Percentiles rank a stretch among this genome's conserved stretches.
Evolutionary conservation across 2,329 filamentous ascomycete genomes (phyloP).

Genomic region (Chaetomium globosum): DNA sequence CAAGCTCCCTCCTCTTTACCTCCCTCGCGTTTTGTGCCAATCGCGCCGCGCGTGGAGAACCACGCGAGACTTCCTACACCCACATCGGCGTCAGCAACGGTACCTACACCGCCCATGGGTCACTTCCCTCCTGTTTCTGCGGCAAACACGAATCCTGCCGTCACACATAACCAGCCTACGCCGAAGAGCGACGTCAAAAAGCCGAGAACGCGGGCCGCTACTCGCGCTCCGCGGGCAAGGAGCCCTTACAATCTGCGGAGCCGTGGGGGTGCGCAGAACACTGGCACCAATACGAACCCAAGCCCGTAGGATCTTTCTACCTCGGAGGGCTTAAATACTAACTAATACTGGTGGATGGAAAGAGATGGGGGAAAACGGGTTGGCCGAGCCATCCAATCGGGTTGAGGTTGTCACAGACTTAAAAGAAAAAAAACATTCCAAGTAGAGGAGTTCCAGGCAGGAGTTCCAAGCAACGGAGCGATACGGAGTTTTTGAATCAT

Average conservation of each 20-base stretch:
- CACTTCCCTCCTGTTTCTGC: background rate
- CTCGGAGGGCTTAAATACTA: background rate
- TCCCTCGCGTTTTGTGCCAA: background rate
- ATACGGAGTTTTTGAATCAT: background rate
- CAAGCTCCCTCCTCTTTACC: background rate
- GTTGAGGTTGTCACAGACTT: too few relatives aligned
- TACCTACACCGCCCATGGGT: background rate
- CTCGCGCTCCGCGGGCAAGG: background rate
- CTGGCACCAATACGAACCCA: background rate
- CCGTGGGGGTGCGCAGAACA: background rate
- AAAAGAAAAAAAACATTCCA: background rate
- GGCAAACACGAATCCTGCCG: background rate
- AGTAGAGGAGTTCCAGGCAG: background rate
- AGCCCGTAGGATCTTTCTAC: background rate
- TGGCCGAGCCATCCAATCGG: too few relatives aligned
- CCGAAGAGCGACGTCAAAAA: background rate
- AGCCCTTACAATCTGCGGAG: slow-evolving; percentile 26
- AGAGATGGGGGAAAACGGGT: background rate
- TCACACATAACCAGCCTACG: background rate
- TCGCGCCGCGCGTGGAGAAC: background rate
- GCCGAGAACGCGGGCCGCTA: background rate
- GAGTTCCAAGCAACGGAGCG: background rate
- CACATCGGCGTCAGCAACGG: background rate
- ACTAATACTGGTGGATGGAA: slow-evolving; percentile 1
- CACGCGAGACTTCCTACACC: background rate